Conservation (phyloP, 257 asterid genomes). For the Solanum piurae region DNA sequence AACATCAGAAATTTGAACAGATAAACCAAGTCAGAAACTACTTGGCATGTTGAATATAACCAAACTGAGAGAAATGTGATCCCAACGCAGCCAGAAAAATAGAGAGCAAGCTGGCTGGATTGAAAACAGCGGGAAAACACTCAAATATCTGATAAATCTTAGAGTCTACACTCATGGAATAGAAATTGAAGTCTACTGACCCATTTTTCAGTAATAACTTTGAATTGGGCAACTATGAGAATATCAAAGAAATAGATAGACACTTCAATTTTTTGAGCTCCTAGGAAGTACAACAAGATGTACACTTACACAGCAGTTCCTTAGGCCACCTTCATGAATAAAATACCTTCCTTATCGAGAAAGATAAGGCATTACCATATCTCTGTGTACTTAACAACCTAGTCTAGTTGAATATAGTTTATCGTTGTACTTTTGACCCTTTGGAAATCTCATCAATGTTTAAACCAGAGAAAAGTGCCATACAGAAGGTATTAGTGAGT, state of each 20-base stretch:
- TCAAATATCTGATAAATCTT: neutral
- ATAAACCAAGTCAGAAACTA: neutral
- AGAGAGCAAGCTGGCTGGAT: neutral
- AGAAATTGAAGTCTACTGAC: neutral
- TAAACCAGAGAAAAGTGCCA: neutral
- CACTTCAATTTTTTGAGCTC: neutral
- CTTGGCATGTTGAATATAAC: neutral
- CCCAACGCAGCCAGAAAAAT: neutral
- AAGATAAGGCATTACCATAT: neutral
- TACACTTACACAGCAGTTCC: neutral
- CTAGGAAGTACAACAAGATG: neutral
- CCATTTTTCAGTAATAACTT: neutral
- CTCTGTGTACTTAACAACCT: neutral
- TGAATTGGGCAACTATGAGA: neutral
- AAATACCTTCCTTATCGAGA: neutral
- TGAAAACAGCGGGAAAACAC: neutral
- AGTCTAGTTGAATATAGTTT: neutral
- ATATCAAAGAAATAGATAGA: neutral
- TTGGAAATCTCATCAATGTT: neutral
- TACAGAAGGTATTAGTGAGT: neutral
- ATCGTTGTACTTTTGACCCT: neutral
- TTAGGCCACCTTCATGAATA: neutral
- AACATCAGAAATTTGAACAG: slow-evolving; percentile 6
- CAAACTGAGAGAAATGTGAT: neutral
- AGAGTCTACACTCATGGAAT: neutral